Base-by-base conservation (phyloP, 108 stramenopile genomes). In the Fragilariopsis cylindrus region DNA sequence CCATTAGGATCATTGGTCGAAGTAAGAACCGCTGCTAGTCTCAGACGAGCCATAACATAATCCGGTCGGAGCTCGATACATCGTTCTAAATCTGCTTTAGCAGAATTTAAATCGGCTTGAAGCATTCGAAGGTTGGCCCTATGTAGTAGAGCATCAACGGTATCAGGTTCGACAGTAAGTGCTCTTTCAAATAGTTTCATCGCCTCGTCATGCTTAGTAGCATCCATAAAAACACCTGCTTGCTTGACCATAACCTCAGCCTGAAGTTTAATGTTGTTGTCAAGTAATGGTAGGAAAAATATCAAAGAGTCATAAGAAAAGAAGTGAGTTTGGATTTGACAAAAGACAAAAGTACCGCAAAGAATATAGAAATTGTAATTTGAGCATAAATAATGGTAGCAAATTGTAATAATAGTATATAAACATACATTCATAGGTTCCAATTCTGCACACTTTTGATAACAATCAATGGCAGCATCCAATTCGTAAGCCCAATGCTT, bases 221-320 rank as follows among this genome's bases (percentile, higher is more conserved):
- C 89, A 66, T 96, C 96, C 96, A 96, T 96, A 72, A 90, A 84
- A 8, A 96, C 92, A 7, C 96, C 93, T 15, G 96, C 96, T 74
- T 87, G 76, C 70, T 94, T 96, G 39, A 96, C 96, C 71, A 94
- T 53, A 56, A 96, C 57, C 70, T 90, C 84, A 3, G 91, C 86
- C 86, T 85, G 72, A 30, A 30, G 30, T 30, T 30, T 30, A 30
- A 30, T 30, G 30, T 30, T 30, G 30, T 30, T 30, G 30, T 30
- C 30, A 30, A 30, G 30, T 30, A 30, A 30, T 30, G 30, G 30
- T 30, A 30, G 30, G 30, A 30, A 30, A 30, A 30, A 30, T 30
- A 7, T 45, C 5, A 44, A 57, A 41, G 48, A 47, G 50, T 9
- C 2, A 56, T 49, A 57, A 19, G 3, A 9, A 50, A 19, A 57